phyloP scores from a whole-genome alignment of 2,329 filamentous ascomycete genomes.

The Neopestalotiopsis rosae region DNA sequence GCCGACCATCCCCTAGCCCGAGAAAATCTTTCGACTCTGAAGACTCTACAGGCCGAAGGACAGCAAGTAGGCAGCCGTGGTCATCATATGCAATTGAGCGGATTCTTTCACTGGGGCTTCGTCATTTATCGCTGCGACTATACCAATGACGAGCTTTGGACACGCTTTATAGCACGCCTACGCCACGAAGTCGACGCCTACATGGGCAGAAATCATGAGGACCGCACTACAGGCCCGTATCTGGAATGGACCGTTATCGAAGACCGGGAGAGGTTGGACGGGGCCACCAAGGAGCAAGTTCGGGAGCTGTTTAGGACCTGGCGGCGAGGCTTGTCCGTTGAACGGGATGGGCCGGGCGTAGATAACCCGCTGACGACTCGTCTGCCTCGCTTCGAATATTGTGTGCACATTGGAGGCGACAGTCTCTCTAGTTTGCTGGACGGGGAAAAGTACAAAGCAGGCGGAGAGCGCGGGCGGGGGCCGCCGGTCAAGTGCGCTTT shows the following conservation, averaged over 20 bases:
- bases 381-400: background rate
- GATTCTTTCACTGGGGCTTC: constrained; percentile 5
- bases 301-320: constrained; percentile 3
- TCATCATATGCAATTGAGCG: constrained; percentile 5
- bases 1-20: constrained; percentile 6
- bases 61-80: constrained; percentile 4
- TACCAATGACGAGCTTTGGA: background rate
- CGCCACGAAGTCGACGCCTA: constrained; percentile 2
- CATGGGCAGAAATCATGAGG: constrained; percentile 8
- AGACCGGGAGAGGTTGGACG: background rate
- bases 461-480: background rate
- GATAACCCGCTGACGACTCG: background rate
- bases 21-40: background rate
- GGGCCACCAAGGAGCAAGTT: background rate
- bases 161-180: constrained; percentile 1
- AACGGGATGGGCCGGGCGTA: constrained; percentile 1
- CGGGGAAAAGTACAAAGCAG: constrained; percentile 1
- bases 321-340: background rate
- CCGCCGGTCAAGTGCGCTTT: constrained; percentile 6
- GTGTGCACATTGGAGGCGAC: constrained; percentile 3
- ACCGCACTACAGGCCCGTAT: constrained; percentile 6
- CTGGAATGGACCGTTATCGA: constrained; percentile 1
- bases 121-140: background rate
- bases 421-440: background rate
- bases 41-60: constrained; percentile 7